phyloP scores from a whole-genome alignment of 2,329 filamentous ascomycete genomes.

The Botryotinia calthae region DNA sequence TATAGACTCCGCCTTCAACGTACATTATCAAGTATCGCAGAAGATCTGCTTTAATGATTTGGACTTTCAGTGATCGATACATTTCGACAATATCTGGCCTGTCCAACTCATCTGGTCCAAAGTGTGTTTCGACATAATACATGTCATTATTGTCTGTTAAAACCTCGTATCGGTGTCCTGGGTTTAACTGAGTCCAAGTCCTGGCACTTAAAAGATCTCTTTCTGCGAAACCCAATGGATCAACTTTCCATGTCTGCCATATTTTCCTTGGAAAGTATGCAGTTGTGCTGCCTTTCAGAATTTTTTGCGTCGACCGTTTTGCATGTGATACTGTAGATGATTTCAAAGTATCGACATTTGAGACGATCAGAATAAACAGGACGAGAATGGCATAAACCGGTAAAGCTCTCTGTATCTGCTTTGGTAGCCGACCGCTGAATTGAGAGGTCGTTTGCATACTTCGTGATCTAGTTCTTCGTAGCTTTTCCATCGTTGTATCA shows the following conservation, averaged over 20 bases:
- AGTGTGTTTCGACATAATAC: conserved; percentile 66
- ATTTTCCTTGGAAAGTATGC: conserved; percentile 62
- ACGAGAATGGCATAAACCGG: conserved; percentile 33
- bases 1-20: conserved; percentile 59
- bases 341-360: conserved; percentile 25
- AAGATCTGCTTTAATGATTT: conserved; percentile 64
- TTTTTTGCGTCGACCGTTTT: conserved; percentile 11
- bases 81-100: conserved; percentile 63
- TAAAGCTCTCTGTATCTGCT: conserved; percentile 32
- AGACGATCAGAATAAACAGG: conserved; percentile 31
- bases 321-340: conserved; percentile 20
- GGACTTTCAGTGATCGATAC: conserved; percentile 57
- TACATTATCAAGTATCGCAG: conserved; percentile 66
- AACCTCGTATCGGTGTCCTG: conserved; percentile 51
- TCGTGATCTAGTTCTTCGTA: conserved; percentile 17
- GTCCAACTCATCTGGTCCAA: conserved; percentile 62
- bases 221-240: conserved; percentile 64
- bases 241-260: conserved; percentile 75
- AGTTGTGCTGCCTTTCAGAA: not conserved
- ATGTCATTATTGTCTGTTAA: conserved; percentile 64
- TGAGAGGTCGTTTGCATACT: conserved; percentile 20
- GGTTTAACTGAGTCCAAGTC: conserved; percentile 66
- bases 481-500: conserved; percentile 15
- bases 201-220: conserved; percentile 58
- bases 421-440: conserved; percentile 43